Percentiles rank a stretch among this genome's conserved stretches.
Evolutionary conservation across 208 protist genomes (phyloP).

Genomic region (Acanthamoeba culbertsoni): DNA sequence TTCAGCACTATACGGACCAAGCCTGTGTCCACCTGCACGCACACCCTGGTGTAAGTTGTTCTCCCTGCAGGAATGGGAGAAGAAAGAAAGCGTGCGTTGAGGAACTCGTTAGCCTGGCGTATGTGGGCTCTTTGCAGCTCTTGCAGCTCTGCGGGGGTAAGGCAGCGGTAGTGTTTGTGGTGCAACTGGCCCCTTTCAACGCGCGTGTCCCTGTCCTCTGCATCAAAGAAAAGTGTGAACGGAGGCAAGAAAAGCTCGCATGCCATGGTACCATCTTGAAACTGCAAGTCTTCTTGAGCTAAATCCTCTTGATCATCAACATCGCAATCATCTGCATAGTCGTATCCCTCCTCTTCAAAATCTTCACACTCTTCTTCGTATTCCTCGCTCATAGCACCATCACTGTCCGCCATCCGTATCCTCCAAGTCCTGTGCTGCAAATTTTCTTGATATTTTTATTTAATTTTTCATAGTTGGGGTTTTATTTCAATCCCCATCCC

Average conservation of each 20-base stretch:
- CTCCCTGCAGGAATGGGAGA: neutral
- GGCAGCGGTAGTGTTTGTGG: conserved; percentile 33
- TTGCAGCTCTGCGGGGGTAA: neutral
- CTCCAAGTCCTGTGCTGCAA: too few relatives aligned
- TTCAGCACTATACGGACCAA: conserved; percentile 41
- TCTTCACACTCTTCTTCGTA: neutral
- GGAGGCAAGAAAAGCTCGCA: neutral
- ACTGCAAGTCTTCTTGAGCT: neutral
- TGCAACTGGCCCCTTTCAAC: neutral
- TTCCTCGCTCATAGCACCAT: neutral
- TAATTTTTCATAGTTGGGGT: too few relatives aligned
- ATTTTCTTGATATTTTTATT: too few relatives aligned
- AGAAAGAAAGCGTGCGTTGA: neutral
- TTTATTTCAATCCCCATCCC: neutral
- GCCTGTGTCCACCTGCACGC: neutral
- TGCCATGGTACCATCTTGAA: conserved; percentile 22
- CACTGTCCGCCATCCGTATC: neutral
- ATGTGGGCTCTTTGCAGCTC: conserved; percentile 1
- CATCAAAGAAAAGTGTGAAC: neutral
- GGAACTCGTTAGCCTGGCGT: conserved; percentile 37
- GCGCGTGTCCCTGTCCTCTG: neutral
- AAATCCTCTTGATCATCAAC: neutral
- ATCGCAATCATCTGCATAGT: neutral
- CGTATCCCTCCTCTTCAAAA: neutral
- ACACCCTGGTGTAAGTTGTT: neutral